A percentile compares a stretch with the other conserved stretches of the same genome.
These are phyloP conservation scores for Cyclocybe cylindracea DNA, from an alignment of 768 basidiomycete genomes.

Conservation along the genomic window DNA sequence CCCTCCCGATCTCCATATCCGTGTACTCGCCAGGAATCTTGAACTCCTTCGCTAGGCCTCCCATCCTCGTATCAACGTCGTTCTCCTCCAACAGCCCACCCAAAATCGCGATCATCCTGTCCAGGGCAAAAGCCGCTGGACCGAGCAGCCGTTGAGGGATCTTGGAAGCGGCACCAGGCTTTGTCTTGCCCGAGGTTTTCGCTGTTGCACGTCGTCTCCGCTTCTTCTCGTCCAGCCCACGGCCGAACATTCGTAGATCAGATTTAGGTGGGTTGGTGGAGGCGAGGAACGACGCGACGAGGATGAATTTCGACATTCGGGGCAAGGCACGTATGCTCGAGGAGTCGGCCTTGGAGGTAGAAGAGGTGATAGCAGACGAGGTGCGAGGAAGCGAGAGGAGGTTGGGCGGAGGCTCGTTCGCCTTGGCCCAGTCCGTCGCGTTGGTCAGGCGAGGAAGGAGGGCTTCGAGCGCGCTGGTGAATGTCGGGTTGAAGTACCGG, in stretches of 20 bases:
- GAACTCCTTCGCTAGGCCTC: constrained; percentile 42
- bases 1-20: constrained; percentile 69
- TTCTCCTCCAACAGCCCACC: constrained; percentile 79
- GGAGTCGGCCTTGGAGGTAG: not conserved
- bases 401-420: constrained; percentile 47
- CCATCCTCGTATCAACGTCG: constrained; percentile 48
- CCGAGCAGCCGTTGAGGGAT: constrained; percentile 79
- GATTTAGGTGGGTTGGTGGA: constrained; percentile 83
- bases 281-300: constrained; percentile 78
- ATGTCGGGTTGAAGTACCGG: constrained; percentile 60
- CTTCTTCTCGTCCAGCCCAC: constrained; percentile 68
- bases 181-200: constrained; percentile 36
- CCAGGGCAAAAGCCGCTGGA: constrained; percentile 76
- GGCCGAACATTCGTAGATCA: constrained; percentile 82
- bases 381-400: constrained; percentile 33
- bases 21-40: constrained; percentile 68
- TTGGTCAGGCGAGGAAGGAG: constrained; percentile 71
- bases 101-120: constrained; percentile 78
- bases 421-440: constrained; percentile 61
- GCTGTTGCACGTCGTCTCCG: constrained; percentile 44
- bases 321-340: constrained; percentile 44
- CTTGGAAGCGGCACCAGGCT: constrained; percentile 44
- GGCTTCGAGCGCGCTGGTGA: constrained; percentile 61
- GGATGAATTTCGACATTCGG: constrained; percentile 71
- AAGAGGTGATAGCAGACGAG: not conserved